phyloP scores from a whole-genome alignment of 805 yeast species.

The Yamadazyma nakazawae region DNA sequence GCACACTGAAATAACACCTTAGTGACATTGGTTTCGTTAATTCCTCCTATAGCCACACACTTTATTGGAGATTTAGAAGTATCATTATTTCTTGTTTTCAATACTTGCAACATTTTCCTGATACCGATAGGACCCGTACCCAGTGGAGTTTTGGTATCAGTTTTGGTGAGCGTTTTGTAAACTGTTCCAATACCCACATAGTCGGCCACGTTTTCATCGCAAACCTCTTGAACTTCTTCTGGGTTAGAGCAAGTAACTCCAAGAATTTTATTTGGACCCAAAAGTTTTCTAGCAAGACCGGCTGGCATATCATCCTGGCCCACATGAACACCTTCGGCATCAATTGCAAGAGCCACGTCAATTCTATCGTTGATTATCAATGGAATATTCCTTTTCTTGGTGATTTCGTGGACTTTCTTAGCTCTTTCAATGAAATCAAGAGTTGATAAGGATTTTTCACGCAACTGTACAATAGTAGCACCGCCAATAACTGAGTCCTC shows the following conservation, averaged over 20 bases:
- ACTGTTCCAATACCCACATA: constrained; percentile 85
- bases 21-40: constrained; percentile 59
- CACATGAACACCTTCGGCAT: constrained; percentile 88
- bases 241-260: constrained; percentile 72
- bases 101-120: constrained; percentile 46
- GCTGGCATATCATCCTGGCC: constrained; percentile 89
- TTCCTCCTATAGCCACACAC: constrained; percentile 81
- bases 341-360: constrained; percentile 86
- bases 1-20: constrained; percentile 52
- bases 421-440: constrained; percentile 66
- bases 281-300: constrained; percentile 50
- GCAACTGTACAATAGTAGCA: constrained; percentile 74
- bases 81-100: constrained; percentile 27
- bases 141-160: constrained; percentile 46
- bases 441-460: constrained; percentile 76
- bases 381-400: constrained; percentile 61
- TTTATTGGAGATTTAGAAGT: constrained; percentile 27
- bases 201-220: constrained; percentile 54
- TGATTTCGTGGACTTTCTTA: constrained; percentile 53
- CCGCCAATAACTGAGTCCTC: constrained; percentile 64
- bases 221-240: constrained; percentile 52
- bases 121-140: constrained; percentile 65
- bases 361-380: constrained; percentile 81
- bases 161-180: constrained; percentile 72
- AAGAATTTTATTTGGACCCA: constrained; percentile 72